Conservation (phyloP, 768 basidiomycete species). For the Multifurca ochricompacta region DNA sequence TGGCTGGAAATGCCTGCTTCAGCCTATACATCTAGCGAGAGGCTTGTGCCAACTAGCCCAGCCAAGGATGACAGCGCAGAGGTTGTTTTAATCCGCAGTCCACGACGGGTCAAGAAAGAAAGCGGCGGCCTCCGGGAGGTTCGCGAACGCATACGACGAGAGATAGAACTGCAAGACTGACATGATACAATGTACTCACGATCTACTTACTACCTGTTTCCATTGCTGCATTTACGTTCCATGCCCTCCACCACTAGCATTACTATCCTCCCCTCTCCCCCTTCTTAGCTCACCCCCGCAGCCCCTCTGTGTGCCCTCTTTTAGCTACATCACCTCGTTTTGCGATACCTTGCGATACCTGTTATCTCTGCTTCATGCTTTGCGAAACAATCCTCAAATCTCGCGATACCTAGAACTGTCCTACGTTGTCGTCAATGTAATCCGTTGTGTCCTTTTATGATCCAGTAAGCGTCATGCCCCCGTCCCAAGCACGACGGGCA, state of each 20-base stretch:
- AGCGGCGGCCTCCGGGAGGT: constrained; percentile 71
- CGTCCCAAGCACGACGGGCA: constrained; percentile 32
- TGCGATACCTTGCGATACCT: constrained; percentile 21
- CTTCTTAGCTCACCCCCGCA: neutral
- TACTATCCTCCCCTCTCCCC: neutral
- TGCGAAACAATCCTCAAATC: constrained; percentile 5
- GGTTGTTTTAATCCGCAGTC: constrained; percentile 61
- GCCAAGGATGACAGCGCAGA: constrained; percentile 53
- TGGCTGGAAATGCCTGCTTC: constrained; percentile 55
- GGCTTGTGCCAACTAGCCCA: constrained; percentile 41
- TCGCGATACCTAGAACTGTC: constrained; percentile 15
- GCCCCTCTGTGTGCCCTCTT: too few species aligned
- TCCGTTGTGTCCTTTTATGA: neutral
- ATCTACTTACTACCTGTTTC: neutral
- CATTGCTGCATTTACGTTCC: constrained; percentile 15
- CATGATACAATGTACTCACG: constrained; percentile 5
- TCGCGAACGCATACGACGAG: constrained; percentile 70
- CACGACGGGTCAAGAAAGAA: constrained; percentile 61
- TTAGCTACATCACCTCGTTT: constrained; percentile 14
- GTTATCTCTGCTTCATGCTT: neutral
- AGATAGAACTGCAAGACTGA: constrained; percentile 63
- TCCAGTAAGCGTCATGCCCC: neutral
- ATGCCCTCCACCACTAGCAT: neutral
- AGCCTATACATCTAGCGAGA: constrained; percentile 17
- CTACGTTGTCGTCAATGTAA: constrained; percentile 11